Base-by-base conservation (phyloP, 129 eudicot species). In the Pulicaria dysenterica region DNA sequence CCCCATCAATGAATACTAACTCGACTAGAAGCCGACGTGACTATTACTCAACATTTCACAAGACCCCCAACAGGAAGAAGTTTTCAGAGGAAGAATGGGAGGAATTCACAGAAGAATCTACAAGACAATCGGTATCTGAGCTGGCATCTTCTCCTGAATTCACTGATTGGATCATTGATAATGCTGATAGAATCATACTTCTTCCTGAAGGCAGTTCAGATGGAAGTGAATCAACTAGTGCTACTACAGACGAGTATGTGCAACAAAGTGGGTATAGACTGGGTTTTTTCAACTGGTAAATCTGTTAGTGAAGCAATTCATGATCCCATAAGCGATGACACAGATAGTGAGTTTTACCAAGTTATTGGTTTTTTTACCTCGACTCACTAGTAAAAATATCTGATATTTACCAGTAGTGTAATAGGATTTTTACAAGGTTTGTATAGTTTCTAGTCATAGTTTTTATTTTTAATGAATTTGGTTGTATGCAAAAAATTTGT, bases 141-240 rank as follows among this genome's bases (percentile, higher is more conserved):
- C 74, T 80, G 87, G 89, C 92, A 37, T 81, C 96, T 31, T 77
- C 90, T 49, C 95, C 96, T 1, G 92, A 92, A 48, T 92, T 92
- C 83, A 81, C 92, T 5, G 88, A 87, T 4, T 92, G 98, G 98
- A 19, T 92, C 15, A 73, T 92, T 1, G 79, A 82, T 16, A 64
- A 89, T 50, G 87, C 91, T 0, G 88, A 87, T 47, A 73, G 92
- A 56, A 85, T 92, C 55, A 82, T 83, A 68, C 59, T 92, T 24
- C 72, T 74, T 45, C 80, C 86, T 0, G 92, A 83, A 11, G 88
- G 73, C 12, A 61, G 79, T 49, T 83, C 95, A 16, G 92, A 80
- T 14, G 95, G 78, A 47, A 31, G 67, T 14, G 69, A 24, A 24
- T 12, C 54, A 92, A 96, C 12, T 88, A 81, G 14, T 70, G 98